phyloP scores from a whole-genome alignment of 208 protist genomes.

The Wallacemonas sp. region DNA sequence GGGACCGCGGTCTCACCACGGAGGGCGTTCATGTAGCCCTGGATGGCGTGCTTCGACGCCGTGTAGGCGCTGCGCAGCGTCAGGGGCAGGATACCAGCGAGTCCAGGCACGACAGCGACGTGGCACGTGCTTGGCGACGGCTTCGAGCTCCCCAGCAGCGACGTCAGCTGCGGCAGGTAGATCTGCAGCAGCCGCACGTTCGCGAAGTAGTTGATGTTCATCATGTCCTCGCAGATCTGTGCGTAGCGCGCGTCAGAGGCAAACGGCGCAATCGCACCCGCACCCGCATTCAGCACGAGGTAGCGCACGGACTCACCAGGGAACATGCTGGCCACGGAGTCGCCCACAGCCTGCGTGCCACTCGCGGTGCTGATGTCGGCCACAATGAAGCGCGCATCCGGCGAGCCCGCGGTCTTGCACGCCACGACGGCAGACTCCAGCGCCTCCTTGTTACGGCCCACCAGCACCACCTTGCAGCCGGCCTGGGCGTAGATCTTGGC shows the following conservation, averaged over 20 bases:
- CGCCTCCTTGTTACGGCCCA: slow-evolving; percentile 56
- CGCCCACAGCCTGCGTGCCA: slow-evolving; percentile 35
- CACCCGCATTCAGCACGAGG: slow-evolving; percentile 83
- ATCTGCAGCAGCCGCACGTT: slow-evolving; percentile 79
- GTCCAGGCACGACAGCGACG: slow-evolving; percentile 75
- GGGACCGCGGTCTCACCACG: slow-evolving; percentile 69
- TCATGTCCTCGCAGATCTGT: slow-evolving; percentile 63
- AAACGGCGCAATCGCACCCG: slow-evolving; percentile 76
- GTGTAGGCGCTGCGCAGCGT: slow-evolving; percentile 78
- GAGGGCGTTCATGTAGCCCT: slow-evolving; percentile 88
- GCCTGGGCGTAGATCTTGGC: slow-evolving; percentile 53
- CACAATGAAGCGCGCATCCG: slow-evolving; percentile 47
- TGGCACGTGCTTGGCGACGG: slow-evolving; percentile 41
- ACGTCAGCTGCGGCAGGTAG: slow-evolving; percentile 56
- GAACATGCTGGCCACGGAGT: slow-evolving; percentile 26
- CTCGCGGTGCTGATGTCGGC: slow-evolving; percentile 62
- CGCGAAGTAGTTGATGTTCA: slow-evolving; percentile 88
- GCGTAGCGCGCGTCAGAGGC: slow-evolving; percentile 44
- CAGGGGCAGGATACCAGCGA: slow-evolving; percentile 77
- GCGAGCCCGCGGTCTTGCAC: slow-evolving; percentile 50
- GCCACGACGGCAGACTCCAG: slow-evolving; percentile 34
- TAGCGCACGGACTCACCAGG: slow-evolving; percentile 36
- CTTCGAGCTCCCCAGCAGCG: slow-evolving; percentile 15
- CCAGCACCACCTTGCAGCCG: slow-evolving; percentile 66
- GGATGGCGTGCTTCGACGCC: slow-evolving; percentile 85